A percentile compares a stretch with the other conserved stretches of the same genome.
phyloP scores from a whole-genome alignment of 495 filamentous ascomycete species.

The Penicillium roqueforti region DNA sequence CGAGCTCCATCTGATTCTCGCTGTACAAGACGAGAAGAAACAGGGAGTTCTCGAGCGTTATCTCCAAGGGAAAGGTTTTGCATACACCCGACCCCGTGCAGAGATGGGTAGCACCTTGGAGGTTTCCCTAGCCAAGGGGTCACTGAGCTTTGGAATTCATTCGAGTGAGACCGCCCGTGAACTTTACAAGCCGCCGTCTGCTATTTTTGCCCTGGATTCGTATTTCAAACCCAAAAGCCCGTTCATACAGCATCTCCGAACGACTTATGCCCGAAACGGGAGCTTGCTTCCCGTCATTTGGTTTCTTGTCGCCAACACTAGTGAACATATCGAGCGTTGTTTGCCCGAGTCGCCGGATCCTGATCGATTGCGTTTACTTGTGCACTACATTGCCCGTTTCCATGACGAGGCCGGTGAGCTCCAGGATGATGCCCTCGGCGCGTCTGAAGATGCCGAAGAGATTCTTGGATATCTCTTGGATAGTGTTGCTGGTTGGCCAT shows the following conservation, averaged over 20 bases:
- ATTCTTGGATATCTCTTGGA: conserved; percentile 39
- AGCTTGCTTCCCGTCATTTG: conserved; percentile 48
- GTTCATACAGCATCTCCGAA: conserved; percentile 40
- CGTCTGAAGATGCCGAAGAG: conserved; percentile 45
- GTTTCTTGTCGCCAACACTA: conserved; percentile 50
- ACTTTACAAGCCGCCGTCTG: conserved; percentile 41
- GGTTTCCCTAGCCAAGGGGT: conserved; percentile 33
- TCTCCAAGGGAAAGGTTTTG: conserved; percentile 44
- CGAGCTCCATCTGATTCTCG: conserved; percentile 46
- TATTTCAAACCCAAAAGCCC: conserved; percentile 41
- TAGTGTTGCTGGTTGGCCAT: conserved; percentile 36
- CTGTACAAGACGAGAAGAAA: conserved; percentile 39
- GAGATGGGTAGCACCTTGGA: conserved; percentile 36
- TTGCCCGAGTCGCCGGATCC: conserved; percentile 38
- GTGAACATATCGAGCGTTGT: conserved; percentile 55
- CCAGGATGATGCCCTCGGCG: conserved; percentile 41
- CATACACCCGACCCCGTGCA: conserved; percentile 39
- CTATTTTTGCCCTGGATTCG: conserved; percentile 52
- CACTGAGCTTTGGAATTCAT: conserved; percentile 48
- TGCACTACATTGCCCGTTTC: conserved; percentile 38
- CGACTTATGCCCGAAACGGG: conserved; percentile 38
- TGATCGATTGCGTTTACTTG: conserved; percentile 37
- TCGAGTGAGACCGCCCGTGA: conserved; percentile 35
- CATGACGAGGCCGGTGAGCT: conserved; percentile 46
- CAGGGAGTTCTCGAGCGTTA: conserved; percentile 52